Base-by-base conservation (phyloP, 169 alveolate species). In the Eimeria praecox region DNA sequence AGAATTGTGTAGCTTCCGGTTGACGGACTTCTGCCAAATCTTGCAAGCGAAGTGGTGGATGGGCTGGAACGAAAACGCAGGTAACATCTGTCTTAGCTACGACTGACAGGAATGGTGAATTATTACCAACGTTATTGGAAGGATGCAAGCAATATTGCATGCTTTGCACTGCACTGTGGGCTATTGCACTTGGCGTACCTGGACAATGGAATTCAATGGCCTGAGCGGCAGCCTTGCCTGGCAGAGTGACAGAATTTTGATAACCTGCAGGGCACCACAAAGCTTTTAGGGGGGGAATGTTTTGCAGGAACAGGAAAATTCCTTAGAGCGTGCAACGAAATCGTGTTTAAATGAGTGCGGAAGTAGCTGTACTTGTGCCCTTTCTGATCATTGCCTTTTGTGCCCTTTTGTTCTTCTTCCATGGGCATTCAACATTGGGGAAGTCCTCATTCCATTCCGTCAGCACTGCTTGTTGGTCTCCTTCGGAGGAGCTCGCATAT, bases 181-280 rank as follows among this genome's bases (percentile, higher is more conserved):
- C 71, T 12, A n/a, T 38, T 85, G 42, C 78, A 20, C 1, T 33
- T 38, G 54, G 35, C 66, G 40, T 87, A 62, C 94, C 94, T 40
- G 94, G 83, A 33, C 94, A 87, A 49, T 87, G 94, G 52, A 62
- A 59, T 54, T 87, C 94, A 82, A n/a, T 62, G 59, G 71, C 66
- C 35, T 40, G 20, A 33, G 83, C 62, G 33, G 94, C 66, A 33
- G 62, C 66, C 71, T 59, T 64, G 83, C 46, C 83, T 27, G 46
- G 78, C 1, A 49, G 40, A 40, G 49, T 38, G 64, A 62, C 83
- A 42, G 91, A 77, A 16, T 49, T 27, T 54, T 49, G 80, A 42
- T 87, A 87, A 35, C 44, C 94, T 87, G 62, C 59, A 87, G 66
- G 64, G 22, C 94, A 59, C 83, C 83, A 18, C 83, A 73, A 73